phyloP scores from a whole-genome alignment of 768 basidiomycete genomes.

The Omphalotus guepiniiformis region DNA sequence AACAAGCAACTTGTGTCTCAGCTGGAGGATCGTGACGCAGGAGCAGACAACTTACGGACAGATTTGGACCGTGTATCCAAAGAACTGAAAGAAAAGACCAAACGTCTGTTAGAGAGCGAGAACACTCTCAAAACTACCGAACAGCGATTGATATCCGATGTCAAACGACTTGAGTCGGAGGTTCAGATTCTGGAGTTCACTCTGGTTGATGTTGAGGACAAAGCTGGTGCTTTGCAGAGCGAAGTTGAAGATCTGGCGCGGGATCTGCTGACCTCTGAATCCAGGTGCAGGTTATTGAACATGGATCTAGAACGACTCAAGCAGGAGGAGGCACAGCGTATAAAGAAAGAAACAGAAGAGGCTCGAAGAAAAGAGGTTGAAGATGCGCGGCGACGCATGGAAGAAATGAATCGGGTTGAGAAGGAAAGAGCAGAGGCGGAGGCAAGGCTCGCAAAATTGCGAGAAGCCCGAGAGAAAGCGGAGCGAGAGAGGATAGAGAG shows the following conservation, averaged over 20 bases:
- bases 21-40: too few relatives aligned
- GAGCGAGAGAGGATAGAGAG: background rate
- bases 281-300: conserved; percentile 14
- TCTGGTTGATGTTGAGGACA: background rate
- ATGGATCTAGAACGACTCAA: conserved; percentile 13
- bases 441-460: background rate
- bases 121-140: background rate
- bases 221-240: too few relatives aligned
- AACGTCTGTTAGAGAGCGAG: background rate
- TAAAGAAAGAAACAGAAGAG: too few relatives aligned
- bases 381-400: background rate
- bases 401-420: background rate
- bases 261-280: conserved; percentile 10
- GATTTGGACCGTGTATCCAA: background rate
- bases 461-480: background rate
- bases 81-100: background rate
- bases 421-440: background rate
- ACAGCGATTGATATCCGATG: background rate
- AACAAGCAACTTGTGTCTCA: background rate
- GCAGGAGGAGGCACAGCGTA: conserved; percentile 8
- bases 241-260: conserved; percentile 13
- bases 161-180: background rate
- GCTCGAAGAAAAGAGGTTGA: background rate
- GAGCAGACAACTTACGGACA: too few relatives aligned
- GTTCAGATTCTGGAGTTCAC: background rate